Percentiles rank a stretch among this genome's conserved stretches.
Conservation (phyloP, 2,329 filamentous ascomycete genomes). For the Talaromyces atroroseus region DNA sequence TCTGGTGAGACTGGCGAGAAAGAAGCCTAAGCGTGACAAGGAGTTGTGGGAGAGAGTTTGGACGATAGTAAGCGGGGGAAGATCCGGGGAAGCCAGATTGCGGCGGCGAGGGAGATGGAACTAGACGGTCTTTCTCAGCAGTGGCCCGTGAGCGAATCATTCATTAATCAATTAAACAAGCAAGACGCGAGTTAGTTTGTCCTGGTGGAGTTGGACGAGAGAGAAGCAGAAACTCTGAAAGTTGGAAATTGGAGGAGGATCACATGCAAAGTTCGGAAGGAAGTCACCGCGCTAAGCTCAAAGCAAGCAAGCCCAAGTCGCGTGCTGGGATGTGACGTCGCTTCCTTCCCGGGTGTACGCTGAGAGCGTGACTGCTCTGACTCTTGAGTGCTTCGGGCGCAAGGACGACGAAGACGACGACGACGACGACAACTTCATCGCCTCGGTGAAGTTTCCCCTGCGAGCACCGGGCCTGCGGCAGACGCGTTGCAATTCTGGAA, state of each 20-base stretch:
- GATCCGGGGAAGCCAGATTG: slow-evolving; percentile 6
- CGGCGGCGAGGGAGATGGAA: background rate
- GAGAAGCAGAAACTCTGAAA: background rate
- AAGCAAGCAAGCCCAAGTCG: background rate
- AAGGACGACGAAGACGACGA: too few species aligned
- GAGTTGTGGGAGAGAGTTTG: background rate
- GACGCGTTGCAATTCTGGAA: too few species aligned
- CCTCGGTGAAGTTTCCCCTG: too few species aligned
- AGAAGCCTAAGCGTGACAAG: background rate
- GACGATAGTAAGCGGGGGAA: slow-evolving; percentile 7
- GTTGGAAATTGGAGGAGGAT: slow-evolving; percentile 4
- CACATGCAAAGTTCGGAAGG: slow-evolving; percentile 14
- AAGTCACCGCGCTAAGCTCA: background rate
- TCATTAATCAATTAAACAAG: background rate
- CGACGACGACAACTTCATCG: too few species aligned
- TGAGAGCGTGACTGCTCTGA: too few species aligned
- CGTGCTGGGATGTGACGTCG: background rate
- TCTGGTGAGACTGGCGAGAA: background rate
- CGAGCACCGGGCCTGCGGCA: too few species aligned
- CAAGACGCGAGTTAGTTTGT: background rate
- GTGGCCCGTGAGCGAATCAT: background rate
- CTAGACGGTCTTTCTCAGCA: background rate
- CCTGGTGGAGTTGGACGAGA: background rate
- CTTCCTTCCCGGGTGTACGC: background rate
- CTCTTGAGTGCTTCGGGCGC: too few species aligned